Conservation (phyloP, 2,329 filamentous ascomycete species). For the Fusarium sp. region DNA sequence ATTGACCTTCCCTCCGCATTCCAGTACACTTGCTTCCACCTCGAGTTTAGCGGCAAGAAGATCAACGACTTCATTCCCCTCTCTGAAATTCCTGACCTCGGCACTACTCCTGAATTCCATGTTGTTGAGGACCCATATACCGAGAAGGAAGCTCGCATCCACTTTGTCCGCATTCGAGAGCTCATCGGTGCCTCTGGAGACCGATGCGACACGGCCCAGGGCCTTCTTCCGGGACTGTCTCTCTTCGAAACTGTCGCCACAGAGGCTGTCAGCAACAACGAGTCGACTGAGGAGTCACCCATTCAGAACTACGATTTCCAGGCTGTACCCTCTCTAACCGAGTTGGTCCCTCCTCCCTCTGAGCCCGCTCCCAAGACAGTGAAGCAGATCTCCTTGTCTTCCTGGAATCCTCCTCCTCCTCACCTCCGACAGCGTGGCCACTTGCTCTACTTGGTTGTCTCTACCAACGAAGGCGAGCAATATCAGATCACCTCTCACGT, state of each 20-base stretch:
- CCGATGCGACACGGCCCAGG: slow-evolving; percentile 86
- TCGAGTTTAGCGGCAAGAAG: slow-evolving; percentile 87
- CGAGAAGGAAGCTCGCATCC: slow-evolving; percentile 96
- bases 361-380: slow-evolving; percentile 86
- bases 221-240: slow-evolving; percentile 84
- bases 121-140: slow-evolving; percentile 96
- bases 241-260: slow-evolving; percentile 82
- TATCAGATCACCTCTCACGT: slow-evolving; percentile 93
- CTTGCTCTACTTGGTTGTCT: slow-evolving; percentile 87
- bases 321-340: slow-evolving; percentile 72
- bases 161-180: slow-evolving; percentile 89
- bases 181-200: slow-evolving; percentile 92
- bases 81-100: slow-evolving; percentile 85
- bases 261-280: slow-evolving; percentile 49
- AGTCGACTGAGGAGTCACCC: slow-evolving; percentile 47
- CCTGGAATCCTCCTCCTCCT: slow-evolving; percentile 97
- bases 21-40: slow-evolving; percentile 98
- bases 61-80: slow-evolving; percentile 97
- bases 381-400: slow-evolving; percentile 86
- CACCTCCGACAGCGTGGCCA: slow-evolving; percentile 92
- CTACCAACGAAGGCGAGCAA: slow-evolving; percentile 94
- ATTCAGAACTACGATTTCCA: slow-evolving; percentile 82
- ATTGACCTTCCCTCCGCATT: slow-evolving; percentile 93
- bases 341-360: slow-evolving; percentile 74
- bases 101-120: slow-evolving; percentile 78